Conservation (phyloP, 179 eudicot genomes). For the Sideroxylon spinosum region DNA sequence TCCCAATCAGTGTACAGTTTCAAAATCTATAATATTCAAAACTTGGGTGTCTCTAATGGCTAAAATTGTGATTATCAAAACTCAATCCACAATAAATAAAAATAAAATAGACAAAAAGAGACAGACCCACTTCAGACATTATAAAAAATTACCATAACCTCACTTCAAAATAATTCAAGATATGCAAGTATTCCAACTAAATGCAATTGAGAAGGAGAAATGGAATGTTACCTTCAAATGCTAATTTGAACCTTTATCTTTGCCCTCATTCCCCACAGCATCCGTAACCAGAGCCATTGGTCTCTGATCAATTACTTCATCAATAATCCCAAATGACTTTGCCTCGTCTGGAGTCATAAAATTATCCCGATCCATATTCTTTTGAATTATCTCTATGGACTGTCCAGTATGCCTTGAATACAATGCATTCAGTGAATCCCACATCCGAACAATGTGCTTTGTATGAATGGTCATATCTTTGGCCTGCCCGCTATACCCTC, state of each 20-base stretch:
- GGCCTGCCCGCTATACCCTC: conserved; percentile 93
- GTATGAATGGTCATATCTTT: conserved; percentile 90
- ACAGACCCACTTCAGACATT: neutral
- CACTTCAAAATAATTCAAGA: neutral
- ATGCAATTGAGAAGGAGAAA: neutral
- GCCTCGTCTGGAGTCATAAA: conserved; percentile 94
- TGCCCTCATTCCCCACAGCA: conserved; percentile 59
- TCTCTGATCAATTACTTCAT: conserved; percentile 80
- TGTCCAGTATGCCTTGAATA: conserved; percentile 88
- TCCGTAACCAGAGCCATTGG: conserved; percentile 79
- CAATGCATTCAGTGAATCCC: conserved; percentile 75
- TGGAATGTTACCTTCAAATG: neutral
- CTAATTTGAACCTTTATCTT: conserved; percentile 51
- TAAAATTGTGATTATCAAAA: neutral
- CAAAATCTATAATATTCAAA: neutral
- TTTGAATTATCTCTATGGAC: conserved; percentile 60
- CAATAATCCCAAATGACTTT: conserved; percentile 87
- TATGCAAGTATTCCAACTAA: neutral
- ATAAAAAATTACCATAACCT: neutral
- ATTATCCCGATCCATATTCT: conserved; percentile 87
- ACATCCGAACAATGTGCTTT: conserved; percentile 77
- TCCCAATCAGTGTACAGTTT: neutral
- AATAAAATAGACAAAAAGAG: neutral
- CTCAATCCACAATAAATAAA: neutral
- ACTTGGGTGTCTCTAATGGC: neutral